A percentile compares a stretch with the other conserved stretches of the same genome.
Conservation (phyloP, 2,329 filamentous ascomycete species). For the Helminthosporium solani region DNA sequence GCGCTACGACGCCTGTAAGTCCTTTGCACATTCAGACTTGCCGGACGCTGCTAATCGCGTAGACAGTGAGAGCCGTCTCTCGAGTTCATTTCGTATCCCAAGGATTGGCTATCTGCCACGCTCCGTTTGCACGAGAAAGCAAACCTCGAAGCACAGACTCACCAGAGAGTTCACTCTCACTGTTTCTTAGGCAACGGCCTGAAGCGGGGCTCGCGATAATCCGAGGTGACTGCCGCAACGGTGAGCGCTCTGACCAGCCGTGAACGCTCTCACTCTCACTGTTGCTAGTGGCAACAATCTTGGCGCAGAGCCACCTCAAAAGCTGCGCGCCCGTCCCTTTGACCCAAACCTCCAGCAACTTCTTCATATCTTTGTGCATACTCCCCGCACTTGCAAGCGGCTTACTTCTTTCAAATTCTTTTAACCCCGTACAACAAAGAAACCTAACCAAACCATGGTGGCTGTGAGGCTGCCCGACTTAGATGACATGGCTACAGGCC, state of each 20-base stretch:
- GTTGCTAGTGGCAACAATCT: neutral
- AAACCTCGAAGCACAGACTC: neutral
- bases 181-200: neutral
- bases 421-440: constrained; percentile 5
- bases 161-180: neutral
- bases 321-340: constrained; percentile 5
- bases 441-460: neutral
- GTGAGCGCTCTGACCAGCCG: constrained; percentile 19
- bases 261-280: constrained; percentile 16
- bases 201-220: neutral
- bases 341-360: constrained; percentile 7
- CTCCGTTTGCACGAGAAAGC: neutral
- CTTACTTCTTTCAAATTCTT: neutral
- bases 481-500: constrained; percentile 2
- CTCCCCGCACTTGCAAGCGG: neutral
- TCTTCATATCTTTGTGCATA: constrained; percentile 1
- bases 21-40: no score
- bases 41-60: neutral
- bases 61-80: neutral
- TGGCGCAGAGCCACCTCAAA: constrained; percentile 9
- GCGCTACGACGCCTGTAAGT: neutral
- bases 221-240: neutral
- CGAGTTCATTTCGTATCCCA: neutral
- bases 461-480: neutral
- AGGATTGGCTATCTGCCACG: neutral